Conservation (phyloP, 78 protist genomes). For the Tieghemostelium lacteum region DNA sequence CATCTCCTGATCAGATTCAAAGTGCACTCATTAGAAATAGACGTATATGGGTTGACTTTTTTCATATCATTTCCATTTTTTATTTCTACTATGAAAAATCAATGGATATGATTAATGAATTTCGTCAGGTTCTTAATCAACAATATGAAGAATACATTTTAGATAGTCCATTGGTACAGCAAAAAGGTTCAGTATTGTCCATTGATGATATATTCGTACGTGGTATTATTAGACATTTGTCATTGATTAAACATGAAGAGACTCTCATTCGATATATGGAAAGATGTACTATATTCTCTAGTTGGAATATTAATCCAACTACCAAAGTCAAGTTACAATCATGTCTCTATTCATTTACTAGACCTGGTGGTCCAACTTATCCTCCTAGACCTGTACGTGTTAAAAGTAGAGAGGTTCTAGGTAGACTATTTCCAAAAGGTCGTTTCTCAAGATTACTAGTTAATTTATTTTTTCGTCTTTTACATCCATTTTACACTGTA, state of each 20-base stretch:
- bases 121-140: background rate
- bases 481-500: conserved; percentile 60
- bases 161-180: background rate
- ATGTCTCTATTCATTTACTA: conserved; percentile 60
- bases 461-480: conserved; percentile 59
- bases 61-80: conserved; percentile 46
- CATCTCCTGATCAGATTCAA: background rate
- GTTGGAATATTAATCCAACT: conserved; percentile 59
- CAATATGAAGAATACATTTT: conserved; percentile 28
- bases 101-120: background rate
- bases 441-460: conserved; percentile 51
- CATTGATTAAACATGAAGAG: conserved; percentile 47
- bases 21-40: conserved; percentile 32
- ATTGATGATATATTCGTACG: conserved; percentile 67
- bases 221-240: conserved; percentile 44
- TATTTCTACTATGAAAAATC: conserved; percentile 50
- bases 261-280: conserved; percentile 52
- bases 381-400: conserved; percentile 53
- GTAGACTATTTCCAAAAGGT: conserved; percentile 55
- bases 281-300: conserved; percentile 25
- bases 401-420: conserved; percentile 10
- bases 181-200: background rate
- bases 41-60: conserved; percentile 68
- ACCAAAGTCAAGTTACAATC: conserved; percentile 72
- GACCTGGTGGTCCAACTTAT: conserved; percentile 64